Conservation (phyloP, 768 basidiomycete genomes). For the Phlebiopsis flavidoalba region DNA sequence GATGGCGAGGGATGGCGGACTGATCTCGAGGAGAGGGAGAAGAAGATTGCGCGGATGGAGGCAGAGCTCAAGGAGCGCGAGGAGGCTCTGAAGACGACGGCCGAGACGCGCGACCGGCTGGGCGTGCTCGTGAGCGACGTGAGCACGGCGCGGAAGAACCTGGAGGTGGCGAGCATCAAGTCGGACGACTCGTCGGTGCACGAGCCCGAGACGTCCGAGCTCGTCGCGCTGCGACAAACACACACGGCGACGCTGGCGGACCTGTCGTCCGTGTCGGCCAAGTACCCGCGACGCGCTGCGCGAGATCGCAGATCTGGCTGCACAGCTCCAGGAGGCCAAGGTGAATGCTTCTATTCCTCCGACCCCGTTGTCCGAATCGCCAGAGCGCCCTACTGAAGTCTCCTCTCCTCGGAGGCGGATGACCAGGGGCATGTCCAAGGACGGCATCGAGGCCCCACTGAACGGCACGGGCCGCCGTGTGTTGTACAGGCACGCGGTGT, state of each 20-base stretch:
- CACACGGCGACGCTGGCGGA: constrained; percentile 78
- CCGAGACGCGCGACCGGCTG: constrained; percentile 60
- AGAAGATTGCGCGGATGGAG: constrained; percentile 70
- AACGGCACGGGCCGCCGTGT: constrained; percentile 56
- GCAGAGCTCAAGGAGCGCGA: constrained; percentile 76
- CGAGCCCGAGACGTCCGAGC: constrained; percentile 42
- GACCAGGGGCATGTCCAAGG: constrained; percentile 43
- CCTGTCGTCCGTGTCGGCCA: constrained; percentile 68
- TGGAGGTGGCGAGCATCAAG: constrained; percentile 42
- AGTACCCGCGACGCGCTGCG: constrained; percentile 86
- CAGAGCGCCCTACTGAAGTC: constrained; percentile 41
- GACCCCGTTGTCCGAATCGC: constrained; percentile 30
- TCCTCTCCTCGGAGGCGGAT: constrained; percentile 48
- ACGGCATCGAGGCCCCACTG: constrained; percentile 40
- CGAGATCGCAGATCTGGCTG: constrained; percentile 89
- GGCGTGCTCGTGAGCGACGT: constrained; percentile 67
- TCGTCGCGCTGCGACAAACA: constrained; percentile 73
- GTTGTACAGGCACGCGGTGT: constrained; percentile 89
- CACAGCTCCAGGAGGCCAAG: constrained; percentile 86
- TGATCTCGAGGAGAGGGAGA: constrained; percentile 83
- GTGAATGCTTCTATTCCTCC: constrained; percentile 45
- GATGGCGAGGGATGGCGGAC: constrained; percentile 80
- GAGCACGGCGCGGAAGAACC: constrained; percentile 58
- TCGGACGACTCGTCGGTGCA: constrained; percentile 20
- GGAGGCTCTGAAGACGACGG: constrained; percentile 60